Percentiles rank a stretch among this genome's conserved stretches.
Conservation (phyloP, 108 stramenopile species). For the Chaetoceros muelleri region DNA sequence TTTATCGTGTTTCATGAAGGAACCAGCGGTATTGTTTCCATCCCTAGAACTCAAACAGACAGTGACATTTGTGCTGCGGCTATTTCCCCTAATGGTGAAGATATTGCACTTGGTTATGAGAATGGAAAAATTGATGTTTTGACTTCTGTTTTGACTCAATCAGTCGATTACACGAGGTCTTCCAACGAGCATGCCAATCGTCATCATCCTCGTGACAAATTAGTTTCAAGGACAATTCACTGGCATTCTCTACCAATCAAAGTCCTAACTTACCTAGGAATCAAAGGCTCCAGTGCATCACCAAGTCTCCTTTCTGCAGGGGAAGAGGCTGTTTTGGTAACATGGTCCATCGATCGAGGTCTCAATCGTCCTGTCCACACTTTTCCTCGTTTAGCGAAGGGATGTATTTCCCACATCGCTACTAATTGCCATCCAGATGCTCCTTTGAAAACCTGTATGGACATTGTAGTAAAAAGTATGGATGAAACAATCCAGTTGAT, state of each 20-base stretch:
- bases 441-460: slow-evolving; percentile 6
- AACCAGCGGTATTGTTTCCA: slow-evolving; percentile 1
- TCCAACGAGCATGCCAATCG: background rate
- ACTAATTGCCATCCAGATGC: slow-evolving; percentile 13
- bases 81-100: slow-evolving; percentile 18
- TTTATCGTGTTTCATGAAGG: slow-evolving; percentile 19
- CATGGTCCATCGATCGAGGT: slow-evolving; percentile 64
- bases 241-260: slow-evolving; percentile 77
- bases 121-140: slow-evolving; percentile 45
- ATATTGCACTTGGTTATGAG: slow-evolving; percentile 36
- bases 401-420: slow-evolving; percentile 39
- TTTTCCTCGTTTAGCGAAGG: slow-evolving; percentile 48
- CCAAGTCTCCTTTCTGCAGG: slow-evolving; percentile 59
- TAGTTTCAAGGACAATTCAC: slow-evolving; percentile 42
- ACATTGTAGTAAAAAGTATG: slow-evolving; percentile 41
- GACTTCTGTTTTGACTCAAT: slow-evolving; percentile 29
- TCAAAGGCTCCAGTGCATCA: slow-evolving; percentile 12
- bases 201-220: slow-evolving; percentile 31
- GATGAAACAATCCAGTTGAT: slow-evolving; percentile 66
- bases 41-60: slow-evolving; percentile 9
- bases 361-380: slow-evolving; percentile 39
- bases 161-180: slow-evolving; percentile 17
- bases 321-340: slow-evolving; percentile 64
- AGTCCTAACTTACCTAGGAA: slow-evolving; percentile 29
- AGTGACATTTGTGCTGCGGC: slow-evolving; percentile 17